These are phyloP conservation scores for Ulmus americana DNA, from an alignment of 331 rosid species.

Conservation along the genomic window DNA sequence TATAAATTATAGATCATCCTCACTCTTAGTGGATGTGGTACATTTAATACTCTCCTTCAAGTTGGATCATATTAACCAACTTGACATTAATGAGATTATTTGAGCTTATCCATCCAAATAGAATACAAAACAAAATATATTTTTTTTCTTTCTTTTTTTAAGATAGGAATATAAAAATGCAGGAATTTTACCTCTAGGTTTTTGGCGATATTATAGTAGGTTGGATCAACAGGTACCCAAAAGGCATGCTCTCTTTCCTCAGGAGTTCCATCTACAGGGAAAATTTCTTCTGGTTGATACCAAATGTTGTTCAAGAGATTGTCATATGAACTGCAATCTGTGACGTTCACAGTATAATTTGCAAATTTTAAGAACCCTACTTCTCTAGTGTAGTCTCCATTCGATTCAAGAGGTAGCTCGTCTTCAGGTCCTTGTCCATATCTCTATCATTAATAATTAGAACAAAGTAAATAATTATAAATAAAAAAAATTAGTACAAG, in stretches of 20 bases:
- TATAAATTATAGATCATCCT: no score
- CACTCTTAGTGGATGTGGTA: no score
- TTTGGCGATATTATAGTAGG: slow-evolving; percentile 28
- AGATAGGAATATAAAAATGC: no score
- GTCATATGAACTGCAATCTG: slow-evolving; percentile 12
- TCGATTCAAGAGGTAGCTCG: slow-evolving; percentile 32
- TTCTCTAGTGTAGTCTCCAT: slow-evolving; percentile 43
- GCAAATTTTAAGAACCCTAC: slow-evolving; percentile 38
- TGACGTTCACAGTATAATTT: slow-evolving; percentile 33
- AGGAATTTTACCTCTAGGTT: slow-evolving; percentile 23
- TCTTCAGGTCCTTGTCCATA: slow-evolving; percentile 36
- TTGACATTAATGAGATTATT: no score
- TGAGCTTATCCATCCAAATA: no score
- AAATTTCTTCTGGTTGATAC: slow-evolving; percentile 50
- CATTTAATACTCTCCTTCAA: no score
- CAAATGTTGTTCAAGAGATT: slow-evolving; percentile 48
- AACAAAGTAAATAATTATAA: no score
- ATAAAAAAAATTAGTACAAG: no score
- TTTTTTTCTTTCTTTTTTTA: no score
- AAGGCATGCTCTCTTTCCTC: slow-evolving; percentile 40
- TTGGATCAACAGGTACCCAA: slow-evolving; percentile 42
- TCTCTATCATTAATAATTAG: slow-evolving; percentile 21
- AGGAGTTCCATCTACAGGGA: slow-evolving; percentile 42
- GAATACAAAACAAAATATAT: no score
- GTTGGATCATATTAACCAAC: no score